Base-by-base conservation (phyloP, 2,329 filamentous ascomycete species). In the Chalara sp. region DNA sequence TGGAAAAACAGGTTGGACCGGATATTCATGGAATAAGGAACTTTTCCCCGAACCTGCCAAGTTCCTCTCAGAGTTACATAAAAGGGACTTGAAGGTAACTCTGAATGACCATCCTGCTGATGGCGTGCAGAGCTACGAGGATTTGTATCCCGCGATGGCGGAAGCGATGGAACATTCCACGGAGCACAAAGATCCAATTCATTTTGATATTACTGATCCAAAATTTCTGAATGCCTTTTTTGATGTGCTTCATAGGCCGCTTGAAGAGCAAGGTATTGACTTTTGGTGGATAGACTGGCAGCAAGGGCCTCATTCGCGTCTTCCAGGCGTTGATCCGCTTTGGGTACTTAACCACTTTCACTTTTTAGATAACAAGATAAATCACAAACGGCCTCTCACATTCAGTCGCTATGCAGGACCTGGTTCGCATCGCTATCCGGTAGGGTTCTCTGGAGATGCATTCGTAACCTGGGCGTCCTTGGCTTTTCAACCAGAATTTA, bases 221-320 rank as follows among this genome's bases (percentile, higher is more conserved):
- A 69, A 68, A 32, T 84, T 81, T 56, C 69, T 81, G 61, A 68
- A 80, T 33, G 80, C 79, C 0, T 84, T 79, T 57, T 74, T 83
- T 43, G 71, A 76, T 46, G 72, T 82, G 2, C 68, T 84, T 5
- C 78, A 83, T 51, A 70, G 74, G 10, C 66, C 70, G 11, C 68
- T 83, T 31, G 80, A 84, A 54, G 68, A 74, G 1, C 67, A 78
- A 6, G 80, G 77, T 1, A 71, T 75, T 28, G 80, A 84, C 58
- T 83, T 85, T 51, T 83, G 80, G 79, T 85, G 81, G 81, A 72
- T 84, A 31, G 81, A 85, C 61, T 85, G 81, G 81, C 81, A 85
- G 62, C 81, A 84, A 62, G 81, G 81, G 1, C 66, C 69, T 2
- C 68, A 72, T 50, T 79, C 79, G 1, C 70, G 72, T 33, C 70